Conservation (phyloP, 1,284 basidiomycete genomes). For the Tilletia caries region DNA sequence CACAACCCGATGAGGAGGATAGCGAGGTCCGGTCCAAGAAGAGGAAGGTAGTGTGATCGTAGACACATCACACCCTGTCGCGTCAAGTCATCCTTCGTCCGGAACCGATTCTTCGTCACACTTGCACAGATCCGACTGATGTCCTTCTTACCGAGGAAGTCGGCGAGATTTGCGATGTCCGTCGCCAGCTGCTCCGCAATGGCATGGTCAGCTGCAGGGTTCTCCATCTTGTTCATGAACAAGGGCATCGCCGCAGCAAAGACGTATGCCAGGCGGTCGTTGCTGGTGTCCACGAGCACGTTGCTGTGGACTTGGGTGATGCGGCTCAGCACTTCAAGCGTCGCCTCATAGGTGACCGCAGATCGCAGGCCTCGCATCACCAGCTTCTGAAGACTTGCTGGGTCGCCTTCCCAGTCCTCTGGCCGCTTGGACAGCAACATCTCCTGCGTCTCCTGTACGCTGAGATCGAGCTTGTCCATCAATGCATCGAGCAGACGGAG, state of each 20-base stretch:
- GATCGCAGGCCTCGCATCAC: slow-evolving; percentile 79
- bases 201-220: slow-evolving; percentile 57
- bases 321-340: slow-evolving; percentile 66
- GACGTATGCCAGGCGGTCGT: slow-evolving; percentile 73
- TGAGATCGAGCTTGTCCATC: slow-evolving; percentile 70
- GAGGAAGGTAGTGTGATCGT: slow-evolving; percentile 70
- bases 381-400: slow-evolving; percentile 67
- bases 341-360: slow-evolving; percentile 66
- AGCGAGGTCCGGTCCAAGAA: slow-evolving; percentile 68
- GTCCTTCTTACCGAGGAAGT: slow-evolving; percentile 68
- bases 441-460: slow-evolving; percentile 65
- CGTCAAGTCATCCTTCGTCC: slow-evolving; percentile 88
- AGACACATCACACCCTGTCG: slow-evolving; percentile 81
- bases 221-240: slow-evolving; percentile 76
- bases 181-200: slow-evolving; percentile 65
- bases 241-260: slow-evolving; percentile 82
- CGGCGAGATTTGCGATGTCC: slow-evolving; percentile 71
- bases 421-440: slow-evolving; percentile 69
- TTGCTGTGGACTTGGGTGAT: slow-evolving; percentile 59
- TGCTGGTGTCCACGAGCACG: slow-evolving; percentile 69
- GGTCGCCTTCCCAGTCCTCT: slow-evolving; percentile 63
- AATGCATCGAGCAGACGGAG: slow-evolving; percentile 68
- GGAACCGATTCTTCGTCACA: slow-evolving; percentile 80
- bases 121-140: slow-evolving; percentile 82
- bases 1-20: slow-evolving; percentile 78